phyloP scores from a whole-genome alignment of 768 basidiomycete species.

The Lyophyllum atratum region DNA sequence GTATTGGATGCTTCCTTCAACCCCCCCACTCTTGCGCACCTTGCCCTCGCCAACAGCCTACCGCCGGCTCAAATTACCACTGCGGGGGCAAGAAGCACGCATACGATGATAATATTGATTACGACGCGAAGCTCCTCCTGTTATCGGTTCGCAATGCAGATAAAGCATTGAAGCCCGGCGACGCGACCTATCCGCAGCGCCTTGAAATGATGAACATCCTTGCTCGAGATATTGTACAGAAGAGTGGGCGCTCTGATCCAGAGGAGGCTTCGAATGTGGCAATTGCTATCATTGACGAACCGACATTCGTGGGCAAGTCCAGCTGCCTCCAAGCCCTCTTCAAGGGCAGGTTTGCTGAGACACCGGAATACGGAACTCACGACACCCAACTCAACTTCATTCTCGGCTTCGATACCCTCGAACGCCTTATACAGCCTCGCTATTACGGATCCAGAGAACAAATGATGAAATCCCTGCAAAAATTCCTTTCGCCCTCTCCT shows the following conservation, averaged over 20 bases:
- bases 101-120: constrained; percentile 25
- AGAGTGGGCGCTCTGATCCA: constrained; percentile 6
- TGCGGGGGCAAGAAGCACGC: not conserved
- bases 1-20: constrained; percentile 95
- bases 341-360: constrained; percentile 30
- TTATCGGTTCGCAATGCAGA: constrained; percentile 88
- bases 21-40: constrained; percentile 86
- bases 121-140: constrained; percentile 76
- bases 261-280: constrained; percentile 53
- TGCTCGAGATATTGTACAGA: constrained; percentile 42
- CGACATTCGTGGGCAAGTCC: constrained; percentile 87
- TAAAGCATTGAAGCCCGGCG: constrained; percentile 68
- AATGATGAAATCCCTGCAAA: constrained; percentile 58
- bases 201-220: constrained; percentile 86
- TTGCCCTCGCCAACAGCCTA: constrained; percentile 64
- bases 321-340: constrained; percentile 55
- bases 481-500: constrained; percentile 53
- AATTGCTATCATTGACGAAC: constrained; percentile 82
- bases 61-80: constrained; percentile 18
- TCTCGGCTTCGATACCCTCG: constrained; percentile 84
- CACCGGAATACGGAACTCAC: constrained; percentile 7
- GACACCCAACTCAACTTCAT: constrained; percentile 63
- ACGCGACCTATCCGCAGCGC: constrained; percentile 77
- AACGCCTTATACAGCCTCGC: constrained; percentile 71
- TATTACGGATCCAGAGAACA: constrained; percentile 63